phyloP scores from a whole-genome alignment of 192 early-diverging fungal genomes.

The Lobosporangium transversale region DNA sequence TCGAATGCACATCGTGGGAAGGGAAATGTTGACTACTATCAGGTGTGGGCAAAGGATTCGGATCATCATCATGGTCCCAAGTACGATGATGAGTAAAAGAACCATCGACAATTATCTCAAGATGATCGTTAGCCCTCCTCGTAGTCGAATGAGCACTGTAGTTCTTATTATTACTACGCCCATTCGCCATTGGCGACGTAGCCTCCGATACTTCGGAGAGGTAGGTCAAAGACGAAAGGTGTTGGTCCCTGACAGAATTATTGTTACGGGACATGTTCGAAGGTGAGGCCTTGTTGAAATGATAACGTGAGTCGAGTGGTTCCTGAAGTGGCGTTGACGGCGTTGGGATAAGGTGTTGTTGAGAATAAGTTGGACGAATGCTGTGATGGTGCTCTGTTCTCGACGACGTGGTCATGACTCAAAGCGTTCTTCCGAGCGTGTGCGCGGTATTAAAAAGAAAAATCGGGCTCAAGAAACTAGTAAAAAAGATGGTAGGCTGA shows the following conservation, averaged over 20 bases:
- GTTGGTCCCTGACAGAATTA: too few relatives aligned
- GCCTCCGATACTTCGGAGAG: constrained; percentile 6
- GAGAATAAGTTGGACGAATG: not conserved
- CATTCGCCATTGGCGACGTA: not conserved
- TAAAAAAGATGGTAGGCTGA: too few relatives aligned
- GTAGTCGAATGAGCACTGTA: too few relatives aligned
- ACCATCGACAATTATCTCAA: too few relatives aligned
- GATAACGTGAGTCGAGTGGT: constrained; percentile 7
- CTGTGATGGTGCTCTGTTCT: constrained; percentile 13
- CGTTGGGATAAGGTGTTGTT: not conserved
- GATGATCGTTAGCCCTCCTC: too few relatives aligned
- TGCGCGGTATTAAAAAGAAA: not conserved
- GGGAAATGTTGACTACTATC: constrained; percentile 1
- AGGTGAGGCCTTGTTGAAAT: not conserved
- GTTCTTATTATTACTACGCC: not conserved
- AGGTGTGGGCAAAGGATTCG: not conserved
- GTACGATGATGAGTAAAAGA: too few relatives aligned
- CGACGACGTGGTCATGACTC: constrained; percentile 19
- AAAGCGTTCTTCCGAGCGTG: too few relatives aligned
- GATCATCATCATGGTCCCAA: not conserved
- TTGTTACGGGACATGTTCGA: too few relatives aligned
- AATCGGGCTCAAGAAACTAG: too few relatives aligned
- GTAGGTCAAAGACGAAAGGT: constrained; percentile 3
- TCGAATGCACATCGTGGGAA: not conserved
- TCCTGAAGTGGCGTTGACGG: constrained; percentile 6